Evolutionary conservation across 441 rosid genomes (phyloP), one percentile per base, ranked within the genome.

Genomic region (Geranium incanum): DNA sequence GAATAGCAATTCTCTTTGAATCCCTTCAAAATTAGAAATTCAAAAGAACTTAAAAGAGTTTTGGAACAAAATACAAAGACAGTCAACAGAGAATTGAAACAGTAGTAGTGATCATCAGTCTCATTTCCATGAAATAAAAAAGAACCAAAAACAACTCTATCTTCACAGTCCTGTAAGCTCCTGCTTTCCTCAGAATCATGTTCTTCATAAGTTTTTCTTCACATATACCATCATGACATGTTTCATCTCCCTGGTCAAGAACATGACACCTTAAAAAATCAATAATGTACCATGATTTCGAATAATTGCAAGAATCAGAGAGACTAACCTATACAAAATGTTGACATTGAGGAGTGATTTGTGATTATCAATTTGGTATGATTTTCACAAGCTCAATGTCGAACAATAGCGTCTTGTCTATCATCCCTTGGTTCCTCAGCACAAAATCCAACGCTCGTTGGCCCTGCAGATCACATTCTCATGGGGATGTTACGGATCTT

Each of bases 361-460:
- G 13, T 67, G 64, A 45, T 45, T 45, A 65, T 82, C 76, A 80
- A 72, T 78, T 82, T 23, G 80, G 88, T 73, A 92, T 50, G 36
- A 92, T 83, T 76, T 92, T 92, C 69, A 92, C 88, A 75, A 94
- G 97, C 82, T 94, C 97, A 7, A 90, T 89, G 78, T 94, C 97
- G 76, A 92, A 94, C 67, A 92, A 86, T 71, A 92, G 84, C 65
- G 97, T 92, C 87, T 95, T 95, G 84, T 89, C 97, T 76, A 95
- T 92, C 77, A 90, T 83, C 68, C 95, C 97, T 84, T 88, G 97
- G 86, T 92, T 94, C 84, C 76, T 86, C 83, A 94, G 84, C 77
- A 94, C 97, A 88, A 94, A 94, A 82, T 87, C 94, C 75, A 92
- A 82, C 18, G 97, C 97, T 72, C 99, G 83, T 81, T 94, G 99